These are phyloP conservation scores for Ajuga chamaepitys DNA, from an alignment of 257 asterid species.

Conservation along the genomic window DNA sequence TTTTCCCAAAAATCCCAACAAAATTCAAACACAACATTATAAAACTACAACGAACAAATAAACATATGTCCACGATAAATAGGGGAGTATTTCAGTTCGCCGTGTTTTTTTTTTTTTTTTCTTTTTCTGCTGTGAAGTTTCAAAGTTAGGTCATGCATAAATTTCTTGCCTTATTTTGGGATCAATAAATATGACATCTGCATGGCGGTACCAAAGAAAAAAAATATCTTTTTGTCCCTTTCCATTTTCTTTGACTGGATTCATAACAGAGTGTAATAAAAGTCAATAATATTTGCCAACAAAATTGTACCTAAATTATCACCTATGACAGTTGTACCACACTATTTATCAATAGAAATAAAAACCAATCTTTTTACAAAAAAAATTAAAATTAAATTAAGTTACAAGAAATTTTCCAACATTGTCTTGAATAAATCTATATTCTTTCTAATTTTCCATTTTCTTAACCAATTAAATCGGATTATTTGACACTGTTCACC, in stretches of 20 bases:
- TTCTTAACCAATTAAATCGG: not conserved
- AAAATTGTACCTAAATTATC: not conserved
- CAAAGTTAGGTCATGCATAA: not conserved
- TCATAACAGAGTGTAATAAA: not conserved
- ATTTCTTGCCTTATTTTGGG: not conserved
- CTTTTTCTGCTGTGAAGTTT: too few relatives aligned
- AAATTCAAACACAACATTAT: too few relatives aligned
- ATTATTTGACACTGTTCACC: not conserved
- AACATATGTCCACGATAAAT: too few relatives aligned
- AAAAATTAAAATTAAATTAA: not conserved
- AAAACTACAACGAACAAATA: too few relatives aligned
- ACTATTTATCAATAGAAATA: not conserved
- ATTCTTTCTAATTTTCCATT: not conserved
- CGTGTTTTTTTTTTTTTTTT: too few relatives aligned
- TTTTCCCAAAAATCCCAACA: too few relatives aligned
- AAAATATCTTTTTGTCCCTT: not conserved
- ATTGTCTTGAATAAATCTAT: not conserved
- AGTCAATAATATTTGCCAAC: not conserved
- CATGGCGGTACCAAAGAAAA: not conserved
- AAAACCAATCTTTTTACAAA: not conserved
- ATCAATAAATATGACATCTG: too few relatives aligned
- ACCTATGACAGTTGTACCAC: conserved; percentile 15
- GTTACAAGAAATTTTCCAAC: not conserved
- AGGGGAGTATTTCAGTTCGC: too few relatives aligned
- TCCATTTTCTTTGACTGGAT: not conserved